These are phyloP conservation scores for Aspergillus conjunctus DNA, from an alignment of 495 filamentous ascomycete genomes.

Conservation along the genomic window DNA sequence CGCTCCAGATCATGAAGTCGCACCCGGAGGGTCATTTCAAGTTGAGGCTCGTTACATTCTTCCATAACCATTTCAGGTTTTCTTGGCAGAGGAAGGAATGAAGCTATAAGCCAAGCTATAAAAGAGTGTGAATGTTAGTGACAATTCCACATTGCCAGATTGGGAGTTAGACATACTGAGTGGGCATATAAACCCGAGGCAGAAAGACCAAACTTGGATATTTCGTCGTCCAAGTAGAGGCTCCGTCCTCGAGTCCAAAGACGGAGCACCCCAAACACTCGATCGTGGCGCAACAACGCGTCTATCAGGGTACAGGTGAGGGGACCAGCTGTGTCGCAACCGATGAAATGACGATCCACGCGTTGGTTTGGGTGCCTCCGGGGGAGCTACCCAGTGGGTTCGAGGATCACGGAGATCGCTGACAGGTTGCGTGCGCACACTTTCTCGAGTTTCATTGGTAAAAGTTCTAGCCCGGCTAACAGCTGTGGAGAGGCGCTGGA, in stretches of 20 bases:
- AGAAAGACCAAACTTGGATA: constrained; percentile 84
- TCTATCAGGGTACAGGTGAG: constrained; percentile 69
- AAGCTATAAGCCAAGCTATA: constrained; percentile 81
- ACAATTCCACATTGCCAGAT: not conserved
- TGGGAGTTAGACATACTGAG: constrained; percentile 55
- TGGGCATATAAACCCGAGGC: constrained; percentile 83
- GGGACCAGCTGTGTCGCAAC: constrained; percentile 64
- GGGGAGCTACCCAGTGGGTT: constrained; percentile 43
- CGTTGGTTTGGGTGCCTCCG: constrained; percentile 28
- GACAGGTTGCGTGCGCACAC: constrained; percentile 24
- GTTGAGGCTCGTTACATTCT: constrained; percentile 32
- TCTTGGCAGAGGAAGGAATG: constrained; percentile 77
- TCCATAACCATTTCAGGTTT: constrained; percentile 40
- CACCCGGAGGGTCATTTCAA: constrained; percentile 50
- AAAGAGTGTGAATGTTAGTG: not conserved
- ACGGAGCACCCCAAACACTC: constrained; percentile 67
- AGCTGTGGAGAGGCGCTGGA: constrained; percentile 35
- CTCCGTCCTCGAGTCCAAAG: constrained; percentile 62
- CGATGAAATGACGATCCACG: constrained; percentile 31
- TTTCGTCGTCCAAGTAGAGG: constrained; percentile 67
- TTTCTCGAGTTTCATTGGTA: constrained; percentile 24
- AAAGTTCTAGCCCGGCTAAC: constrained; percentile 24
- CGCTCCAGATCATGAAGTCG: constrained; percentile 55
- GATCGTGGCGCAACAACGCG: constrained; percentile 37
- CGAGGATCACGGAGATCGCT: constrained; percentile 47